Percentiles rank a stretch among this genome's conserved stretches.
phyloP scores from a whole-genome alignment of 345 rosid species.

The Trapa bicornis region DNA sequence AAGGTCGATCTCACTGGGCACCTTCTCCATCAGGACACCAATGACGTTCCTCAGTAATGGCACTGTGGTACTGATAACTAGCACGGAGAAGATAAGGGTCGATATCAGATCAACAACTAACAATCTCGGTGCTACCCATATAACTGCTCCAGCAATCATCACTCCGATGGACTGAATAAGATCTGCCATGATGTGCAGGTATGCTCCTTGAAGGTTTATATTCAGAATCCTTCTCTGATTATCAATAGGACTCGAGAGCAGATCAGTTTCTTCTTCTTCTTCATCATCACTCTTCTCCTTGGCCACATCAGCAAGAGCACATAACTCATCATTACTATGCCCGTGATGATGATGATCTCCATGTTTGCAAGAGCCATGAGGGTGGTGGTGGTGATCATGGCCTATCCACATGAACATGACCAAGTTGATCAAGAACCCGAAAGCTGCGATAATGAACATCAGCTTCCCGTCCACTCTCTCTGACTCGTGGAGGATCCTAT shows the following conservation, averaged over 20 bases:
- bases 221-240: slow-evolving; percentile 25
- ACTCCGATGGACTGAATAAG: slow-evolving; percentile 71
- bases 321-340: slow-evolving; percentile 11
- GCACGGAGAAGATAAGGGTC: slow-evolving; percentile 48
- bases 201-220: slow-evolving; percentile 79
- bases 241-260: slow-evolving; percentile 14
- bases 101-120: slow-evolving; percentile 53
- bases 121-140: slow-evolving; percentile 59
- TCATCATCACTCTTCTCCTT: slow-evolving; percentile 13
- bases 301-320: slow-evolving; percentile 10
- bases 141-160: slow-evolving; percentile 62
- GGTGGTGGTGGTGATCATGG: slow-evolving; percentile 27
- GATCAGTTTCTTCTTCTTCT: slow-evolving; percentile 20
- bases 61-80: slow-evolving; percentile 42
- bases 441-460: slow-evolving; percentile 64
- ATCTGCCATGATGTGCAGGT: slow-evolving; percentile 60
- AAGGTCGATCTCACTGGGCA: slow-evolving; percentile 42
- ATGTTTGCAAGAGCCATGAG: slow-evolving; percentile 15
- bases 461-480: slow-evolving; percentile 44
- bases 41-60: slow-evolving; percentile 50
- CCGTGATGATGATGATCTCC: slow-evolving; percentile 10
- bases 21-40: slow-evolving; percentile 52
- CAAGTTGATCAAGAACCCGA: slow-evolving; percentile 60
- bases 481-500: slow-evolving; percentile 39
- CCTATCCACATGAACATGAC: slow-evolving; percentile 68